Evolutionary conservation across 2,329 filamentous ascomycete species (phyloP).

Genomic region (Parafenestella ontariensis): DNA sequence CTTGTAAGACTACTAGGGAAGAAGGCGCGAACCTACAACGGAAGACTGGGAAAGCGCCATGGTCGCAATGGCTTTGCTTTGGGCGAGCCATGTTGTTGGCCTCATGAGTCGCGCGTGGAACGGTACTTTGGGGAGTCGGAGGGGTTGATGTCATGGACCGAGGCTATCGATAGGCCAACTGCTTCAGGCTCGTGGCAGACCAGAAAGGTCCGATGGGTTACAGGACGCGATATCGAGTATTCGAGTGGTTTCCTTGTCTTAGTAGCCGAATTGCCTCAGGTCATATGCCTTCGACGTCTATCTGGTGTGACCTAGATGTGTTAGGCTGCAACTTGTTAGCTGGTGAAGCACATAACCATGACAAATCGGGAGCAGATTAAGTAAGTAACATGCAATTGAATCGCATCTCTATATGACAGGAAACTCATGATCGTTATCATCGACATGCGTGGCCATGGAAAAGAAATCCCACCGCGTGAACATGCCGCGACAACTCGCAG

Average conservation of each 20-base stretch:
- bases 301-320: not conserved
- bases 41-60: conserved; percentile 45
- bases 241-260: not conserved
- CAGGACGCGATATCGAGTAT: not conserved
- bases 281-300: not conserved
- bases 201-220: not conserved
- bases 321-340: not conserved
- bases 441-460: conserved; percentile 45
- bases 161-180: conserved; percentile 28
- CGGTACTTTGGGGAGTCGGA: conserved; percentile 17
- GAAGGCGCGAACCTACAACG: conserved; percentile 22
- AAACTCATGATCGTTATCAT: conserved; percentile 50
- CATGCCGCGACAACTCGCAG: conserved; percentile 47
- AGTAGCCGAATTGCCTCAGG: not conserved
- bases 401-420: conserved; percentile 47
- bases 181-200: conserved; percentile 7
- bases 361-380: conserved; percentile 14
- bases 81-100: conserved; percentile 39
- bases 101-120: conserved; percentile 23
- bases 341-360: conserved; percentile 5
- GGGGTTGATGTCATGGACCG: conserved; percentile 33
- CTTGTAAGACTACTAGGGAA: not conserved
- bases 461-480: conserved; percentile 39
- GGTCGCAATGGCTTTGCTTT: conserved; percentile 32
- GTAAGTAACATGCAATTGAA: conserved; percentile 45